Evolutionary conservation across 768 basidiomycete species (phyloP), one percentile per base, ranked within the genome.

Genomic region (Rhizopogon salebrosus): DNA sequence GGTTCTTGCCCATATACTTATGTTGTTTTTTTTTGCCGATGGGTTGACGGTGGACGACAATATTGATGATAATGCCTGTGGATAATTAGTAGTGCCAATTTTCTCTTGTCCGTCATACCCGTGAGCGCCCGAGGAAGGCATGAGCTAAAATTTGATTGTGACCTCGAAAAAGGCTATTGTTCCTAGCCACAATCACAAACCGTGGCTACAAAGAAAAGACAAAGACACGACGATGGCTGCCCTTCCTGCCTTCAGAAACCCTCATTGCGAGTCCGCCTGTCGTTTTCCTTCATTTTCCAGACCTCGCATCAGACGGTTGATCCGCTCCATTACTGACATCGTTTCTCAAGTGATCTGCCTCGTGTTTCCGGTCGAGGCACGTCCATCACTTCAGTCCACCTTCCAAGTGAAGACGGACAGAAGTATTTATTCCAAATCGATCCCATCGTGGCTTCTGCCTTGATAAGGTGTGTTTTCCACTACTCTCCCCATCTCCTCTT

Each of bases 401-500:
- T 43, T 43, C 20, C 29, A 4, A 45, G 29, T 45, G 27, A 45
- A 31, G 43, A 7, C 31, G 45, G 22, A 13, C 36, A n/a, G 36
- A n/a, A 37, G 36, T 38, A 4, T 22, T 40, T 45, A 48, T 36
- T 49, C 27, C 14, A 49, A 38, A 34, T 48, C 34, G 13, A 37
- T 34, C 31, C 11, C 31, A 34, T 34, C 48, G 38, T 53, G 49
- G 36, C 40, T 24, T n/a, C 24, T 49, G 26, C 2, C 52, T 34
- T 49, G 52, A 53, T 53, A 53, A 53, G 48, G 37, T 49, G 26
- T 23, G 52, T 26, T 37, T 31, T 34, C 18, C 10, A 49, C 26
- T 49, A 38, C n/a, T 51, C 27, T 16, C 53, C 43, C 27, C 22
- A 6, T 24, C 37, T 41, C 29, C 45, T 54, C 43, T 31, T 50